phyloP scores from a whole-genome alignment of 768 basidiomycete species.

The Hemileccinum impolitum region DNA sequence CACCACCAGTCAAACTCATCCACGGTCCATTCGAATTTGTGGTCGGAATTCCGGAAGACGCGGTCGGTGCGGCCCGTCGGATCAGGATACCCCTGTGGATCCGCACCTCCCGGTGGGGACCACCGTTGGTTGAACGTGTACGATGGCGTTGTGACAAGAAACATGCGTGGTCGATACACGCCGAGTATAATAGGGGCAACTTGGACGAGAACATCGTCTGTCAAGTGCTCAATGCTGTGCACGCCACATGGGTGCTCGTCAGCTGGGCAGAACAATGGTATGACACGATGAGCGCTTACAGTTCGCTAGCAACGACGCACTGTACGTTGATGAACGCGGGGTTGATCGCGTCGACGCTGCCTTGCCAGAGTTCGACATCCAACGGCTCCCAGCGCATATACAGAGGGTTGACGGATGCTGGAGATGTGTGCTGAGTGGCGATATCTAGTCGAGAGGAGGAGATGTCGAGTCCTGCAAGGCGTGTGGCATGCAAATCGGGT shows the following conservation, averaged over 20 bases:
- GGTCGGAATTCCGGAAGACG: constrained; percentile 77
- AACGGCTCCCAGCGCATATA: constrained; percentile 67
- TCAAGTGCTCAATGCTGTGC: constrained; percentile 75
- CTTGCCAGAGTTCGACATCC: constrained; percentile 66
- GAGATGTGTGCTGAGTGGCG: constrained; percentile 48
- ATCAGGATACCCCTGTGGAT: constrained; percentile 56
- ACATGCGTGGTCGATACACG: constrained; percentile 66
- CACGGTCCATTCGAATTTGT: constrained; percentile 87
- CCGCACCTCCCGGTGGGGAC: constrained; percentile 47
- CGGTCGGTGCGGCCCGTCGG: constrained; percentile 74
- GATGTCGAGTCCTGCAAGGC: constrained; percentile 70
- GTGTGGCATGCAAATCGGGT: constrained; percentile 54
- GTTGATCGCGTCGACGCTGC: constrained; percentile 67
- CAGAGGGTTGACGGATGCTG: constrained; percentile 31
- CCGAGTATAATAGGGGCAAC: constrained; percentile 76
- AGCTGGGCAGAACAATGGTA: constrained; percentile 1
- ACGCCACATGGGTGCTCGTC: constrained; percentile 6
- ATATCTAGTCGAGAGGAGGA: constrained; percentile 49
- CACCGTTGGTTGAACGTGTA: constrained; percentile 81
- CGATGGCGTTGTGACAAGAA: constrained; percentile 83
- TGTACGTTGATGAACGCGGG: constrained; percentile 59
- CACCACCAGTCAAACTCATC: constrained; percentile 74
- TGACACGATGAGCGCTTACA: constrained; percentile 47
- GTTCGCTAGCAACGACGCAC: constrained; percentile 77
- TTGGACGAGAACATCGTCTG: constrained; percentile 49